These are phyloP conservation scores for Leccinum fibrillosum DNA, from an alignment of 768 basidiomycete genomes.

Conservation along the genomic window DNA sequence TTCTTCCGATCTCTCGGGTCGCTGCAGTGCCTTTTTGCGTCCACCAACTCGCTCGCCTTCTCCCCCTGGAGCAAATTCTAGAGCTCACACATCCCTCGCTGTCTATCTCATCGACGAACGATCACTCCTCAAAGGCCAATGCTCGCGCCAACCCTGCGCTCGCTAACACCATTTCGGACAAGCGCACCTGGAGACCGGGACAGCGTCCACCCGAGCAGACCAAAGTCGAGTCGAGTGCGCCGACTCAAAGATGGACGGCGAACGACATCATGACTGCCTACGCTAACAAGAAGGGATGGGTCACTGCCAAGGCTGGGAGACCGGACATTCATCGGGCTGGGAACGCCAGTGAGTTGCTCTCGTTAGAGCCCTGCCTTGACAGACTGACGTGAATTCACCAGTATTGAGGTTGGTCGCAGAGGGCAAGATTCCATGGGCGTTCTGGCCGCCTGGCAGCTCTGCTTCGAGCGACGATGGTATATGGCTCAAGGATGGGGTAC, in stretches of 20 bases:
- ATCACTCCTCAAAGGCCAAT: neutral
- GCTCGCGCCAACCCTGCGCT: neutral
- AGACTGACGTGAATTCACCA: slow-evolving; percentile 25
- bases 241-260: slow-evolving; percentile 62
- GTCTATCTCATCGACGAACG: slow-evolving; percentile 8
- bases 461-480: slow-evolving; percentile 44
- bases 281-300: slow-evolving; percentile 74
- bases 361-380: neutral
- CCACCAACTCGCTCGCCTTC: slow-evolving; percentile 57
- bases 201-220: slow-evolving; percentile 21
- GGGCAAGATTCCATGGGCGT: slow-evolving; percentile 78
- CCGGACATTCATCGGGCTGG: slow-evolving; percentile 89
- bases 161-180: slow-evolving; percentile 42
- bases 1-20: slow-evolving; percentile 78
- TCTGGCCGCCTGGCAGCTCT: slow-evolving; percentile 64
- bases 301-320: slow-evolving; percentile 89
- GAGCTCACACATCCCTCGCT: slow-evolving; percentile 51
- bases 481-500: slow-evolving; percentile 46
- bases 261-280: slow-evolving; percentile 81
- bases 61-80: slow-evolving; percentile 77
- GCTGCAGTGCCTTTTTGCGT: slow-evolving; percentile 83
- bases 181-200: slow-evolving; percentile 75
- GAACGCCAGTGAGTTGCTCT: slow-evolving; percentile 68
- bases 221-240: slow-evolving; percentile 10
- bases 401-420: slow-evolving; percentile 84